Percentiles rank a stretch among this genome's conserved stretches.
Evolutionary conservation across 2,329 filamentous ascomycete species (phyloP).

Genomic region (Clonostachys solani): DNA sequence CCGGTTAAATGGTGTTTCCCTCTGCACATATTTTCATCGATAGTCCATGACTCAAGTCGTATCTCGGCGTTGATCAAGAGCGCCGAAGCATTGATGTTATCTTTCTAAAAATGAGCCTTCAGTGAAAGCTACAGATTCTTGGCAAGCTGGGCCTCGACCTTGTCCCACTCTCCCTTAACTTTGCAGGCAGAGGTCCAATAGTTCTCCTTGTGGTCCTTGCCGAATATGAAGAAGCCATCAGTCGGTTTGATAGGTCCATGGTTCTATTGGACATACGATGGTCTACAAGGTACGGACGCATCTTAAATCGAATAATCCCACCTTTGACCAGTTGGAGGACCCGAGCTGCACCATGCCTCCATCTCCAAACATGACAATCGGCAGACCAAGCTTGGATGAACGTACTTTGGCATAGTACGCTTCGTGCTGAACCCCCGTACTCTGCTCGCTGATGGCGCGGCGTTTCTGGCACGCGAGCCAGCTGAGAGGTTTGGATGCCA

Average conservation of each 20-base stretch:
- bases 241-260: constrained; percentile 12
- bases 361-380: not conserved
- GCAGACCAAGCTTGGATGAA: not conserved
- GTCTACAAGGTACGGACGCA: not conserved
- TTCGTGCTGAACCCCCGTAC: constrained; percentile 23
- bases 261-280: not conserved
- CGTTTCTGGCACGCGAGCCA: constrained; percentile 17
- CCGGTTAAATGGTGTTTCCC: too few relatives aligned
- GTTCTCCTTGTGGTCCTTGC: not conserved
- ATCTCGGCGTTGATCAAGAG: too few relatives aligned
- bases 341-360: not conserved
- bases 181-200: not conserved
- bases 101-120: too few relatives aligned
- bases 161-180: not conserved
- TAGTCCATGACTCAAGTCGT: too few relatives aligned
- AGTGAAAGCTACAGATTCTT: too few relatives aligned
- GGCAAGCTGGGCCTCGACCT: not conserved
- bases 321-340: not conserved
- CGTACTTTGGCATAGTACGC: constrained; percentile 14
- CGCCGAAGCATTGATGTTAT: too few relatives aligned
- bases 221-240: not conserved
- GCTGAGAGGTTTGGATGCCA: constrained; percentile 20
- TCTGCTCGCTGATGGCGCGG: constrained; percentile 18
- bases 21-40: too few relatives aligned
- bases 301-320: not conserved